Conservation (phyloP, 345 rosid species). For the Turnera subulata region DNA sequence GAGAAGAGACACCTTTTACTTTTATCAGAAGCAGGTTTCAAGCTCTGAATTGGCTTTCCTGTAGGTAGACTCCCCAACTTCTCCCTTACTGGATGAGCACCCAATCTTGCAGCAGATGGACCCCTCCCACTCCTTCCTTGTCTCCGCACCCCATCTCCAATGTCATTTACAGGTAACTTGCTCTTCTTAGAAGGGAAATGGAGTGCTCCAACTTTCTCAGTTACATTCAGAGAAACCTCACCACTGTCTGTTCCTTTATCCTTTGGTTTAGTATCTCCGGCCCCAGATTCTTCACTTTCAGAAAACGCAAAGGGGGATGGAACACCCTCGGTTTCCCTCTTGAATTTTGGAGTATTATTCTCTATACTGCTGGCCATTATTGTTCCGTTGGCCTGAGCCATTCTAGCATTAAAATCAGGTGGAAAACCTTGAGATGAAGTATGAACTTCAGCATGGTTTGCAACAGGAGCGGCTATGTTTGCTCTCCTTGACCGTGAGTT, state of each 20-base stretch:
- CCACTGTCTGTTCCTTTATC: constrained; percentile 52
- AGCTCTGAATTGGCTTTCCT: constrained; percentile 56
- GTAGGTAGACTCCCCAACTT: constrained; percentile 52
- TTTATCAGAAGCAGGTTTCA: constrained; percentile 59
- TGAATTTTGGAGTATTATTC: constrained; percentile 43
- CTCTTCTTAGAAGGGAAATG: constrained; percentile 51
- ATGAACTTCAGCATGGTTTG: constrained; percentile 52
- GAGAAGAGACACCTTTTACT: constrained; percentile 54
- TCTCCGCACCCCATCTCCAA: constrained; percentile 65
- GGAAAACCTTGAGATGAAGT: constrained; percentile 50
- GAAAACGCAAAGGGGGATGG: constrained; percentile 65
- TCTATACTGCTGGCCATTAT: constrained; percentile 36
- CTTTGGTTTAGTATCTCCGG: constrained; percentile 60
- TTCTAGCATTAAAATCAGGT: constrained; percentile 57
- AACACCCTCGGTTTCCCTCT: constrained; percentile 55
- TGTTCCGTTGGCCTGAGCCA: constrained; percentile 42
- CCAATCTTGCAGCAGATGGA: constrained; percentile 46
- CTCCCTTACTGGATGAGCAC: constrained; percentile 48
- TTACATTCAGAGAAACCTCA: constrained; percentile 39
- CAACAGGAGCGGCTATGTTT: constrained; percentile 61
- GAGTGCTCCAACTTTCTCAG: constrained; percentile 49
- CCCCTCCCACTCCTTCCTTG: constrained; percentile 76
- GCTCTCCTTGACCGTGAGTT: constrained; percentile 83
- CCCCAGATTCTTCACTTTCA: constrained; percentile 89
- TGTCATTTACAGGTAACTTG: constrained; percentile 48